Conservation (phyloP, 257 asterid species). For the Solanum acaule region DNA sequence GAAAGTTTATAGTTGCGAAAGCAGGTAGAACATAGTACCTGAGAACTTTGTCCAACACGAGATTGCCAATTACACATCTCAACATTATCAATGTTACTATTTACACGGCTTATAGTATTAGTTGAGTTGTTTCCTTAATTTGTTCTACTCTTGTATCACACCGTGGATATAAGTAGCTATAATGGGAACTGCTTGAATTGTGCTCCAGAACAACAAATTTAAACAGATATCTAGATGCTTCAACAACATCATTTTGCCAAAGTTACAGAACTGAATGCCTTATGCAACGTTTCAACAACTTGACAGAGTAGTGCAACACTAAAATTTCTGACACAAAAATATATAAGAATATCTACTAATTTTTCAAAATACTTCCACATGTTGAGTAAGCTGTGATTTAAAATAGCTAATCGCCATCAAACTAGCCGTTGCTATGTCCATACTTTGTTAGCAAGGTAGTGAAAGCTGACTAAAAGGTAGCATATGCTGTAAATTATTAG, state of each 20-base stretch:
- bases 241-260: not conserved
- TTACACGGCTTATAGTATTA: not conserved
- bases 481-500: no score
- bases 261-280: not conserved
- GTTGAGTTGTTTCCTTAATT: not conserved
- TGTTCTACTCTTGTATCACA: not conserved
- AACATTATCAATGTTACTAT: not conserved
- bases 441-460: no score
- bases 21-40: slow-evolving; percentile 20
- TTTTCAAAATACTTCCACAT: no score
- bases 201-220: not conserved
- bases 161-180: not conserved
- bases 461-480: no score
- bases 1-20: not conserved
- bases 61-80: slow-evolving; percentile 60
- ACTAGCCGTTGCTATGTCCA: no score
- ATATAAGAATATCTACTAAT: no score
- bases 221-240: not conserved
- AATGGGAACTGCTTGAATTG: not conserved
- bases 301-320: no score
- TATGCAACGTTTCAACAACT: no score
- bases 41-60: slow-evolving; percentile 73
- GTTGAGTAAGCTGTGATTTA: no score
- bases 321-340: no score
- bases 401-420: no score